Evolutionary conservation across 2,329 filamentous ascomycete species (phyloP).

Genomic region (Penicillium psychrosexuale): DNA sequence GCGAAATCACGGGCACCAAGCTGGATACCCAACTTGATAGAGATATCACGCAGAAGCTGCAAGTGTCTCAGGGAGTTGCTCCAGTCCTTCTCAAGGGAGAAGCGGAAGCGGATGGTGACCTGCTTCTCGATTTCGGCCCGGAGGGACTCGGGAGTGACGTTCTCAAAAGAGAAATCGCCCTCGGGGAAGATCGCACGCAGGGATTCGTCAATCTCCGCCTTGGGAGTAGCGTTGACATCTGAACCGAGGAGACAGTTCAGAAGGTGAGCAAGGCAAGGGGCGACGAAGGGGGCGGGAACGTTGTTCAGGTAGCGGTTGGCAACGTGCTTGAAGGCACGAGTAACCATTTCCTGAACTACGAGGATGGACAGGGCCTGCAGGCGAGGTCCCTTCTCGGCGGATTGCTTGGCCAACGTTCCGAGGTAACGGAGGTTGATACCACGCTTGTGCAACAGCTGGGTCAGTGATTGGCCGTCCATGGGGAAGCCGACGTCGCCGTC

Average conservation of each 20-base stretch:
- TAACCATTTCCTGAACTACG: slow-evolving; percentile 85
- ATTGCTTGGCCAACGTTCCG: slow-evolving; percentile 73
- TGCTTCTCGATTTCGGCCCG: slow-evolving; percentile 68
- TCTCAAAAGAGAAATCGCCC: slow-evolving; percentile 75
- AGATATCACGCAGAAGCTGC: slow-evolving; percentile 85
- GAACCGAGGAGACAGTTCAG: slow-evolving; percentile 88
- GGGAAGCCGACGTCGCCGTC: slow-evolving; percentile 95
- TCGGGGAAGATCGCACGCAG: slow-evolving; percentile 76
- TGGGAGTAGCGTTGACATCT: slow-evolving; percentile 71
- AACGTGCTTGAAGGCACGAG: slow-evolving; percentile 93
- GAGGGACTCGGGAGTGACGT: slow-evolving; percentile 70
- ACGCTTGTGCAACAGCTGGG: slow-evolving; percentile 85
- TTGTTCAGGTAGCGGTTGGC: slow-evolving; percentile 74
- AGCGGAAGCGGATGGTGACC: slow-evolving; percentile 71
- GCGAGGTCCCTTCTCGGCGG: slow-evolving; percentile 64
- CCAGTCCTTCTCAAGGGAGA: slow-evolving; percentile 68
- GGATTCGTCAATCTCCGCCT: slow-evolving; percentile 70
- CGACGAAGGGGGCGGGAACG: slow-evolving; percentile 74
- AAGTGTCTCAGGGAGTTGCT: slow-evolving; percentile 64
- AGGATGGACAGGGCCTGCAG: slow-evolving; percentile 75
- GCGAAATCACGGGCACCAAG: slow-evolving; percentile 73
- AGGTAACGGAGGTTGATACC: slow-evolving; percentile 96
- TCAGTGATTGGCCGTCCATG: slow-evolving; percentile 94
- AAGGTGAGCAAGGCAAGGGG: slow-evolving; percentile 77
- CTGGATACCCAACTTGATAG: slow-evolving; percentile 85